Conservation (phyloP, 1,284 basidiomycete genomes). For the Melanopsichium pennsylvanicum region DNA sequence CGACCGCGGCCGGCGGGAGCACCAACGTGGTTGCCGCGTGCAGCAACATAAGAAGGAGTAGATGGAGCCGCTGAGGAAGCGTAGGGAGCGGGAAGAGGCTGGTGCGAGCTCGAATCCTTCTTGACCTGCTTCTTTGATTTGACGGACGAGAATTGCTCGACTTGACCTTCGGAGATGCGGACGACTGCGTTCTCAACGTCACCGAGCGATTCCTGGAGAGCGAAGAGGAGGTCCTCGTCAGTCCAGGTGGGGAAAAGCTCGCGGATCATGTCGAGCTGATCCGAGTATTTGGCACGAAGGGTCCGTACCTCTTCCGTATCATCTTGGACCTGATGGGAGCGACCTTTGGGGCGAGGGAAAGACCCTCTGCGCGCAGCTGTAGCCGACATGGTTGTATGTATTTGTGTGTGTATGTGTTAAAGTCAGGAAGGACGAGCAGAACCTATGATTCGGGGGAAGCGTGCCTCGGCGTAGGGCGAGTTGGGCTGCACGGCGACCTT, state of each 20-base stretch:
- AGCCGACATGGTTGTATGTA: conserved; percentile 44
- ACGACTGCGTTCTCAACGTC: conserved; percentile 78
- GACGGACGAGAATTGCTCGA: conserved; percentile 84
- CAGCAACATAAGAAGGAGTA: conserved; percentile 26
- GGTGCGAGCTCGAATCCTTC: conserved; percentile 49
- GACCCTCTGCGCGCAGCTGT: conserved; percentile 50
- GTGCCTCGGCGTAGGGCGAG: conserved; percentile 16
- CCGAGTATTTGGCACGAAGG: conserved; percentile 66
- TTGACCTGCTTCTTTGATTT: conserved; percentile 76
- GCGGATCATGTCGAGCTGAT: conserved; percentile 71
- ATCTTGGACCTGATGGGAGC: conserved; percentile 51
- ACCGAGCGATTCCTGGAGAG: conserved; percentile 77
- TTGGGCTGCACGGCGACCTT: conserved; percentile 23
- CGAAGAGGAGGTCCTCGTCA: conserved; percentile 79
- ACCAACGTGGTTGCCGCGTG: conserved; percentile 39
- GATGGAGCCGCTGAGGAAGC: conserved; percentile 10
- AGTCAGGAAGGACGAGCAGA: conserved; percentile 7
- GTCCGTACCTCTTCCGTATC: conserved; percentile 62
- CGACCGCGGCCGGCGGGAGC: conserved; percentile 47
- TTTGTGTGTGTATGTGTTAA: conserved; percentile 18
- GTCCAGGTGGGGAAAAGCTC: conserved; percentile 82
- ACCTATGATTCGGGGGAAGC: neutral
- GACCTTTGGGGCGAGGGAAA: conserved; percentile 45
- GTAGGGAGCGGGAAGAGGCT: conserved; percentile 18
- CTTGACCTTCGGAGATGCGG: conserved; percentile 81